Evolutionary conservation across 192 early-diverging fungal species (phyloP).

Genomic region (Linnemannia zychae): DNA sequence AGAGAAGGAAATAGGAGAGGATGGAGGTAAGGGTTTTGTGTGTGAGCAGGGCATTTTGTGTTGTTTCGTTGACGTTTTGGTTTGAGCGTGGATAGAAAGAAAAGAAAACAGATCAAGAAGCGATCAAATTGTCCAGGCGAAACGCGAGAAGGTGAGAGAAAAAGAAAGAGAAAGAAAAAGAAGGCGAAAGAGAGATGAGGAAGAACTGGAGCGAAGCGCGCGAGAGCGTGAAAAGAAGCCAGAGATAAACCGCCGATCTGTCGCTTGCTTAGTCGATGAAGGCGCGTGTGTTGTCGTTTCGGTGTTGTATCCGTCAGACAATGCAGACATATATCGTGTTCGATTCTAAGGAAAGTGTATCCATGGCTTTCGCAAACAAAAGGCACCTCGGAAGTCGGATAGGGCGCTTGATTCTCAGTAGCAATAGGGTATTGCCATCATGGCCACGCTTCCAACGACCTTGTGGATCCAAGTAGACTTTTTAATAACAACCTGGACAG

Average conservation of each 20-base stretch:
- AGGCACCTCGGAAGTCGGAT: not conserved
- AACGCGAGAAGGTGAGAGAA: slow-evolving; percentile 3
- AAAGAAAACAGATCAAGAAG: slow-evolving; percentile 7
- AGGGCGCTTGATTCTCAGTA: not conserved
- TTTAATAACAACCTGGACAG: not conserved
- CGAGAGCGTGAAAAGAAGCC: not conserved
- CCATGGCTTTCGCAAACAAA: not conserved
- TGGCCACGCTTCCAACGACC: not conserved
- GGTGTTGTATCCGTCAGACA: not conserved
- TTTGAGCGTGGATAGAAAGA: slow-evolving; percentile 3
- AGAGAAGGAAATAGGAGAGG: slow-evolving; percentile 9
- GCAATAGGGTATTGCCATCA: not conserved
- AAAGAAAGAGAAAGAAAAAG: not conserved
- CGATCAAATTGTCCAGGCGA: not conserved
- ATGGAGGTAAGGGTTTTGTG: slow-evolving; percentile 25
- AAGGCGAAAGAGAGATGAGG: not conserved
- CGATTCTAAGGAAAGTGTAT: not conserved
- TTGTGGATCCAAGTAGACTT: not conserved
- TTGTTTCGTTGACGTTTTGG: not conserved
- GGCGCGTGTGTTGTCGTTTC: not conserved
- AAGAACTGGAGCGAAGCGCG: not conserved
- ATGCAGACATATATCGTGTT: not conserved
- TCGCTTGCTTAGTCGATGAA: not conserved
- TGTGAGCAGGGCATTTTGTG: slow-evolving; percentile 36
- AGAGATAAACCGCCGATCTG: slow-evolving; percentile 6